Base-by-base conservation (phyloP, 371 early-diverging fungal species). In the Mortierella sp. region DNA sequence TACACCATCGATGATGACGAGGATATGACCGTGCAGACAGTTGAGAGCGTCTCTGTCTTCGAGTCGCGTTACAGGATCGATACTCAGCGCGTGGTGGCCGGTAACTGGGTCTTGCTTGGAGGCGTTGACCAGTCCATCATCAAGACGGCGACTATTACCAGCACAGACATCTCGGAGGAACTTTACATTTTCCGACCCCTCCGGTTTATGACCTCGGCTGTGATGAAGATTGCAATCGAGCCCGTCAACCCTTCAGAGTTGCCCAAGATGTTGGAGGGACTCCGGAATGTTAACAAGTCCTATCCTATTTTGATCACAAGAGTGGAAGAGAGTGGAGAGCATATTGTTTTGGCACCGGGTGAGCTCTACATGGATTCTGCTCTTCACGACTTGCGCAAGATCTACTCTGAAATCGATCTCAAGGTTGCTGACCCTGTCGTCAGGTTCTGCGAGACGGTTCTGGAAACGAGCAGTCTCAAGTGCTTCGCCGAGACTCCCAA, bases 401-500 rank as follows among this genome's bases (percentile, higher is more conserved):
- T 98, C 90, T 98, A 97, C 88, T 92, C 98, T 24, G 99, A 98
- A 83, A 97, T 99, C 75, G 99, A 98, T 73, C 92, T 99, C 87
- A 98, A 98, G 89, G 98, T 99, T 11, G 95, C 98, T 0, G 99
- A 99, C 88, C 98, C 99, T 3, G 97, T 97, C 28, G 99, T 98
- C 14, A 91, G 94, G 76, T 99, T 99, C 89, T 95, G 98, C 78
- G 99, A 99, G 86, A 98, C 98, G 0, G 98, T 99, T 0, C 94
- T 97, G 0, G 99, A 99, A 85, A 97, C 97, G 9, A 97, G 97
- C 24, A 92, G 97, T 13, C 90, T 98, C 72, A 97, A 98, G 87
- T 98, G 98, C 85, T 98, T 96, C 91, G 98, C 98, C 11, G 97
- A 98, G 88, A 97, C 98, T 10, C 97, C 99, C n/a, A 99, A 99